phyloP scores from a whole-genome alignment of 2,329 filamentous ascomycete genomes.

The Colletotrichum tropicicola region DNA sequence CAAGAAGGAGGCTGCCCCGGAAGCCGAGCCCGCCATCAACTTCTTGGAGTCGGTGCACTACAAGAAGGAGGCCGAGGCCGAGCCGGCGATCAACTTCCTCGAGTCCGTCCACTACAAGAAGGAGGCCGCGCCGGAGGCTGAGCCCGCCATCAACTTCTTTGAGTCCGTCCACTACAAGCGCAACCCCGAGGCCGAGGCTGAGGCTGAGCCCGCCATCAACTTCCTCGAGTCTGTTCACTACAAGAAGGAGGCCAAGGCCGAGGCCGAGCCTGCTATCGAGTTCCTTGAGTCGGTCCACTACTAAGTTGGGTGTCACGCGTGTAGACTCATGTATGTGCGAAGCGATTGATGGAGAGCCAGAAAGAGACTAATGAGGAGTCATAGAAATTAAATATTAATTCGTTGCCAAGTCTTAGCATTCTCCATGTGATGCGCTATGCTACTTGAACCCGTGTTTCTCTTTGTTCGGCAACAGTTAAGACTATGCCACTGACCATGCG shows the following conservation, averaged over 20 bases:
- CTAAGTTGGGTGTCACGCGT: too few relatives aligned
- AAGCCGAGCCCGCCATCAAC: conserved; percentile 3
- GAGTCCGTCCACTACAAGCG: not conserved
- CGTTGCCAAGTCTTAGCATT: too few relatives aligned
- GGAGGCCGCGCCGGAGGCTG: not conserved
- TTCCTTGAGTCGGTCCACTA: conserved; percentile 2
- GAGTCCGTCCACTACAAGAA: conserved; percentile 13
- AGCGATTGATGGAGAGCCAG: too few relatives aligned
- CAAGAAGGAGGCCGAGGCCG: not conserved
- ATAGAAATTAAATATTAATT: too few relatives aligned
- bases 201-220: not conserved
- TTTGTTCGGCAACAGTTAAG: too few relatives aligned
- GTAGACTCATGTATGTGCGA: too few relatives aligned
- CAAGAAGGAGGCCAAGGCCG: not conserved
- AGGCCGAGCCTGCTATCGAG: not conserved
- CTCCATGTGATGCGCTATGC: too few relatives aligned
- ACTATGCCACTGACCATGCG: too few relatives aligned
- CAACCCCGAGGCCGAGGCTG: not conserved
- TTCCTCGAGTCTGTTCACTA: not conserved
- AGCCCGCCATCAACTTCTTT: not conserved
- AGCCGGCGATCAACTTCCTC: not conserved
- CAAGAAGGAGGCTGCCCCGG: not conserved
- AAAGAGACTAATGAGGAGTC: too few relatives aligned
- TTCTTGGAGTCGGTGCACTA: conserved; percentile 13
- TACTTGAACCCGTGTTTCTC: too few relatives aligned